Evolutionary conservation across 306 rosid species (phyloP), one percentile per base, ranked within the genome.

Genomic region (Quercus agrifolia): DNA sequence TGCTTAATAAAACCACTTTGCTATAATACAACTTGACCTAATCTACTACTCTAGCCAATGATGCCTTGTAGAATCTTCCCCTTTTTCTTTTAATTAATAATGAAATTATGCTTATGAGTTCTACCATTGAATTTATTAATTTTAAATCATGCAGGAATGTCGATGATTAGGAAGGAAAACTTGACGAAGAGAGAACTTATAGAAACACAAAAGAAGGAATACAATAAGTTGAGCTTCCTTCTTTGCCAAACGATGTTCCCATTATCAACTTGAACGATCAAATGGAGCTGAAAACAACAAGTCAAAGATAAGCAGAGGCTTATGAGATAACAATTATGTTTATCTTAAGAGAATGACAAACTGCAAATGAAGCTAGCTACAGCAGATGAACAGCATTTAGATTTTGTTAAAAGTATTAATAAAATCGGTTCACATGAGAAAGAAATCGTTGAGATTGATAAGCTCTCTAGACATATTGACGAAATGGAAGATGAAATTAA

Each of bases 271-370:
- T 85, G 81, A 82, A 77, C 80, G 96, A 90, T 70, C 97, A 90
- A 88, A 59, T 82, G 79, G 98, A 95, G 83, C 83, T 95, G 79
- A 86, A 91, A 82, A 82, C 98, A 56, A 88, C 91, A 66, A 93
- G 98, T 83, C 94, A 93, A 82, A 89, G 98, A 88, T 96, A 95
- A 84, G 99, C 99, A 17, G 97, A 87, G 87, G 99, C 97, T 85
- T 96, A 92, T 67, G 99, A 95, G 89, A 91, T 83, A 20, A 91
- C 95, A 81, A 90, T 95, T 75, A 79, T 82, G 71, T 81, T 81
- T 95, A 79, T 87, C 98, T 51, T 86, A 86, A 81, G 98, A 95
- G 91, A 95, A 91, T 59, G 96, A 95, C 33, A 93, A 90, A 79
- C 86, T 93, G 80, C 86, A 88, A 54, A 77, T 82, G 94, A 95